Conservation (phyloP, 2,329 filamentous ascomycete genomes). For the Aspergillus transmontanensis region DNA sequence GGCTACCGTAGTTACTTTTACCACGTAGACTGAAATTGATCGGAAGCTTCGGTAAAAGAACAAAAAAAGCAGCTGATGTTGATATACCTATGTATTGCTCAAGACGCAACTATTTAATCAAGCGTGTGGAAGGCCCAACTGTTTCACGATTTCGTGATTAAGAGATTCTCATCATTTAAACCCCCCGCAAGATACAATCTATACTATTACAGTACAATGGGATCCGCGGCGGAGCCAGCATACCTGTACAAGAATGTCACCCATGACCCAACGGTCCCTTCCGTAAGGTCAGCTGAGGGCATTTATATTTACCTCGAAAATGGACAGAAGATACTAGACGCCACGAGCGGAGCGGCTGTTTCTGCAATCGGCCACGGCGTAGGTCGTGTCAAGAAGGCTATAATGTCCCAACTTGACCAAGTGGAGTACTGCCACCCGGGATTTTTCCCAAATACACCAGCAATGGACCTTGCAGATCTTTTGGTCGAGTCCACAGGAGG, state of each 20-base stretch:
- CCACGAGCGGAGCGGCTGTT: conserved; percentile 71
- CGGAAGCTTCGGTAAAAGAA: background rate
- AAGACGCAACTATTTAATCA: background rate
- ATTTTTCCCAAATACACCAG: conserved; percentile 56
- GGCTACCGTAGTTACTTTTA: background rate
- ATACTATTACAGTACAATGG: background rate
- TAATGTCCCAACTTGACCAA: conserved; percentile 59
- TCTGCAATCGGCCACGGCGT: conserved; percentile 71
- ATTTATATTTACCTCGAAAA: conserved; percentile 51
- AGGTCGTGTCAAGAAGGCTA: conserved; percentile 60
- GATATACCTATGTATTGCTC: background rate
- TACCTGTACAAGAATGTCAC: conserved; percentile 7
- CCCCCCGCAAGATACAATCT: background rate
- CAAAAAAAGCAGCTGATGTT: background rate
- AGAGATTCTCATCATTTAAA: background rate
- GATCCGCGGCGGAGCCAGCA: conserved; percentile 5
- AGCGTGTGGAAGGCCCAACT: background rate
- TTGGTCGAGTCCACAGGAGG: conserved; percentile 53
- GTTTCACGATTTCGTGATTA: background rate
- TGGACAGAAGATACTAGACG: conserved; percentile 66
- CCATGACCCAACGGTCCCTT: background rate
- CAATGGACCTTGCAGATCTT: conserved; percentile 53
- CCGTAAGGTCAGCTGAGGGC: conserved; percentile 29
- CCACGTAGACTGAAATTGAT: background rate
- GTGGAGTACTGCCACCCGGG: conserved; percentile 60